Evolutionary conservation across 768 basidiomycete genomes (phyloP).

Genomic region (Panaeolus cyanescens): DNA sequence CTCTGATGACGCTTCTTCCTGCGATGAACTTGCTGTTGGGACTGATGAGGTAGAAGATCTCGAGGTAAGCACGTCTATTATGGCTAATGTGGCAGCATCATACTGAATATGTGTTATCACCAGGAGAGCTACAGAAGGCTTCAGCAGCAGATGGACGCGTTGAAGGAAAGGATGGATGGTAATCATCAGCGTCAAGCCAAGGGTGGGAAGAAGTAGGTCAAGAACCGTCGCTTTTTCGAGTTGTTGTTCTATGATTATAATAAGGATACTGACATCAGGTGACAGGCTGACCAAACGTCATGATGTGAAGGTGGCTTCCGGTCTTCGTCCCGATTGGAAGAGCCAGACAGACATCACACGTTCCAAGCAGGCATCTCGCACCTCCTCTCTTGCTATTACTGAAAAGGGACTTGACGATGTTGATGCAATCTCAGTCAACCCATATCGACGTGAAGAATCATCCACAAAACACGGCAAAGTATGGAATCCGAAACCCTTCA

Average conservation of each 20-base stretch:
- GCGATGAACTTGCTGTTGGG: background rate
- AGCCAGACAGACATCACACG: background rate
- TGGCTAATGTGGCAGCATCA: too few species aligned
- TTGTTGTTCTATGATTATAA: constrained; percentile 3
- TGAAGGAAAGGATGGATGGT: constrained; percentile 1
- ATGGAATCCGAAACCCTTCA: background rate
- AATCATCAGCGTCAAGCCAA: constrained; percentile 6
- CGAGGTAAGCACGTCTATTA: constrained; percentile 11
- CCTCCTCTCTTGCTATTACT: background rate
- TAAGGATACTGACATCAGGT: constrained; percentile 4
- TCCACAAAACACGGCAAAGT: background rate
- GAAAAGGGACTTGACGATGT: constrained; percentile 14
- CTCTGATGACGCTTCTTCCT: background rate
- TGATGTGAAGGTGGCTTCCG: constrained; percentile 12
- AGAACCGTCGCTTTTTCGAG: too few species aligned
- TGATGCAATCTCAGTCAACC: constrained; percentile 12
- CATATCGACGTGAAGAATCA: constrained; percentile 3
- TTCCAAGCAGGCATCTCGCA: background rate
- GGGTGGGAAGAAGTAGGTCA: constrained; percentile 17
- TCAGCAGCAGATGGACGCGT: constrained; percentile 2
- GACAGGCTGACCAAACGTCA: constrained; percentile 7
- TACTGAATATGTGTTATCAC: background rate
- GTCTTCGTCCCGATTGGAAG: constrained; percentile 17
- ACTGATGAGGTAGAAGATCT: background rate
- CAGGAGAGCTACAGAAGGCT: constrained; percentile 1